A percentile compares a stretch with the other conserved stretches of the same genome.
Conservation (phyloP, 2,329 filamentous ascomycete species). For the Colletotrichum trifolii region DNA sequence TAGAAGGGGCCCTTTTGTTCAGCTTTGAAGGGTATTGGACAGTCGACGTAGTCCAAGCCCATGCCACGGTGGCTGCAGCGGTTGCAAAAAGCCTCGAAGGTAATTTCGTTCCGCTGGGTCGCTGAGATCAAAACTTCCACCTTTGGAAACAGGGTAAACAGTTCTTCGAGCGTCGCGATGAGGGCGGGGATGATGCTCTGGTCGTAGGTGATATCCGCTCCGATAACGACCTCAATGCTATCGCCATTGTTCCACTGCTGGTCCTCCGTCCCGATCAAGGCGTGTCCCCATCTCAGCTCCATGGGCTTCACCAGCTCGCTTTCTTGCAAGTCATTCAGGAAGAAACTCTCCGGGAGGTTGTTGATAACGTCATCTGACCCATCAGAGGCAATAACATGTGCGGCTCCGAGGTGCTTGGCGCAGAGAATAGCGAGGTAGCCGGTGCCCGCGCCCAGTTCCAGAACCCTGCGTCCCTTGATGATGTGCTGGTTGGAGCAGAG, state of each 20-base stretch:
- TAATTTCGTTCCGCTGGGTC: conserved; percentile 76
- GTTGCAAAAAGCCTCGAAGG: conserved; percentile 72
- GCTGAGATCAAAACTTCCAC: conserved; percentile 74
- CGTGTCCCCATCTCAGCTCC: conserved; percentile 73
- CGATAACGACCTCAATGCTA: conserved; percentile 73
- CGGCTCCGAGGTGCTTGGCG: conserved; percentile 71
- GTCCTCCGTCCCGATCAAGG: conserved; percentile 68
- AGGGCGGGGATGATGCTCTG: conserved; percentile 70
- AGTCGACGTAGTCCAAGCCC: conserved; percentile 55
- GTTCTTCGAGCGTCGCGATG: conserved; percentile 70
- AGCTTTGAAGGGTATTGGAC: conserved; percentile 49
- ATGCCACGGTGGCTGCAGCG: conserved; percentile 64
- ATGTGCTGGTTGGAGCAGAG: conserved; percentile 61
- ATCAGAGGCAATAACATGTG: conserved; percentile 75
- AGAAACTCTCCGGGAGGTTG: conserved; percentile 73
- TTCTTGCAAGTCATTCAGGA: conserved; percentile 72
- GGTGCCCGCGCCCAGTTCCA: conserved; percentile 82
- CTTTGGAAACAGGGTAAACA: conserved; percentile 67
- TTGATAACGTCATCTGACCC: conserved; percentile 79
- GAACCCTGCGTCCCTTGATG: conserved; percentile 66
- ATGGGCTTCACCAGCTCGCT: conserved; percentile 55
- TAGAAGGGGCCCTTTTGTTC: conserved; percentile 74
- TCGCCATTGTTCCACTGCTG: conserved; percentile 59
- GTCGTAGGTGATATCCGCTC: conserved; percentile 85
- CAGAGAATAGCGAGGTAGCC: conserved; percentile 81